These are phyloP conservation scores for Exophiala sideris DNA, from an alignment of 2,329 filamentous ascomycete genomes.

Conservation along the genomic window DNA sequence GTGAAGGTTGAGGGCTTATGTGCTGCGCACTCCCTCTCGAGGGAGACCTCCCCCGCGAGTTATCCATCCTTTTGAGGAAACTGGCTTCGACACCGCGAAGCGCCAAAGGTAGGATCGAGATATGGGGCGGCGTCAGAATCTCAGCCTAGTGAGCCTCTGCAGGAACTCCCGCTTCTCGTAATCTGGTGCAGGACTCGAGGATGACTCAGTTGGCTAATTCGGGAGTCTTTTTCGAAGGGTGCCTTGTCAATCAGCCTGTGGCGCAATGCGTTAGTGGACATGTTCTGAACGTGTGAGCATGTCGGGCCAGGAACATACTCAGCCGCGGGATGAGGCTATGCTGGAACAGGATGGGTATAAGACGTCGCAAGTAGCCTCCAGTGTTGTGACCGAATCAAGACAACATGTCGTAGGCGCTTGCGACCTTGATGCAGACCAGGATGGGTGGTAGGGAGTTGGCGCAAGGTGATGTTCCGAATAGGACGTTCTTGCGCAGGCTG, in stretches of 20 bases:
- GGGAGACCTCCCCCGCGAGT: slow-evolving; percentile 36
- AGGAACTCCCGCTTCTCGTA: slow-evolving; percentile 3
- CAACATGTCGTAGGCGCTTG: background rate
- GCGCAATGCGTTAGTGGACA: slow-evolving; percentile 19
- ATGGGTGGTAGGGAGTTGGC: too few species aligned
- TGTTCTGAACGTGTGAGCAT: slow-evolving; percentile 1
- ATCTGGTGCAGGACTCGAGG: background rate
- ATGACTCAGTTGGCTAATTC: slow-evolving; percentile 6
- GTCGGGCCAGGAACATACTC: slow-evolving; percentile 13
- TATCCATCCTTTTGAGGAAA: slow-evolving; percentile 23
- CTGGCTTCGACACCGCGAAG: background rate
- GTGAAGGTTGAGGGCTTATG: slow-evolving; percentile 43
- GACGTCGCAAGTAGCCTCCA: slow-evolving; percentile 9
- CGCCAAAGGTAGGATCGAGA: background rate
- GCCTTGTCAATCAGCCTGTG: slow-evolving; percentile 16
- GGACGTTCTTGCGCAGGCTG: too few species aligned
- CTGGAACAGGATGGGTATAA: slow-evolving; percentile 12
- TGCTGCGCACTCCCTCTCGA: slow-evolving; percentile 38
- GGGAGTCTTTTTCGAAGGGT: slow-evolving; percentile 3
- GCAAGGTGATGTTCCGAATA: too few species aligned
- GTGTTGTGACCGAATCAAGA: background rate
- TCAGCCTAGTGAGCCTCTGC: background rate
- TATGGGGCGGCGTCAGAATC: slow-evolving; percentile 2
- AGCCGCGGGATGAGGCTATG: slow-evolving; percentile 23
- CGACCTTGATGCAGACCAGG: slow-evolving; percentile 6